phyloP scores from a whole-genome alignment of 441 rosid genomes.

The Adansonia madagascariensis region DNA sequence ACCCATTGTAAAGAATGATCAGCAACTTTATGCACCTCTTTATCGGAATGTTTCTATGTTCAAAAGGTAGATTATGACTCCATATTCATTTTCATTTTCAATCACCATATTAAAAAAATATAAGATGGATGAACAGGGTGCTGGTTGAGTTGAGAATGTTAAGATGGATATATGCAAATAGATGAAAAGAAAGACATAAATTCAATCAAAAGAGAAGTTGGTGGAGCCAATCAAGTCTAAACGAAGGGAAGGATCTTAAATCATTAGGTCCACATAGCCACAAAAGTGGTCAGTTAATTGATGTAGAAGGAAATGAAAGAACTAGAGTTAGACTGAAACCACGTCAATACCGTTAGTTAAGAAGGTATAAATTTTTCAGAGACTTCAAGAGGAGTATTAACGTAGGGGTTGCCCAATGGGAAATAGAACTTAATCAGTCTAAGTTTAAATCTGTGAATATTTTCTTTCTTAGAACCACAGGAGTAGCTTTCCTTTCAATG shows the following conservation, averaged over 20 bases:
- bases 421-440: background rate
- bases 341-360: background rate
- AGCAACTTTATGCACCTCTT: conserved; percentile 60
- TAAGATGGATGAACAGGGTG: background rate
- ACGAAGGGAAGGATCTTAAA: background rate
- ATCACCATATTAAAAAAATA: background rate
- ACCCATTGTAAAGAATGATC: conserved; percentile 50
- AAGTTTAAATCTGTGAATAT: background rate
- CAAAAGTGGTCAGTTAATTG: background rate
- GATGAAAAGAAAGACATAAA: background rate
- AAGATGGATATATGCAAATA: background rate
- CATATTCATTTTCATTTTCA: background rate
- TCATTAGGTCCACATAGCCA: background rate
- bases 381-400: background rate
- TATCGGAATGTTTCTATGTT: conserved; percentile 74
- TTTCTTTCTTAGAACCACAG: background rate
- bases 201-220: background rate
- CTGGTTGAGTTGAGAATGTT: conserved; percentile 7
- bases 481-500: background rate
- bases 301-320: background rate
- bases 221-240: background rate
- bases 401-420: background rate
- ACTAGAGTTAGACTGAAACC: background rate
- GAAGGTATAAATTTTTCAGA: background rate
- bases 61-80: conserved; percentile 52